A percentile compares a stretch with the other conserved stretches of the same genome.
Conservation (phyloP, 129 eudicot genomes). For the Scalesia atractyloides region DNA sequence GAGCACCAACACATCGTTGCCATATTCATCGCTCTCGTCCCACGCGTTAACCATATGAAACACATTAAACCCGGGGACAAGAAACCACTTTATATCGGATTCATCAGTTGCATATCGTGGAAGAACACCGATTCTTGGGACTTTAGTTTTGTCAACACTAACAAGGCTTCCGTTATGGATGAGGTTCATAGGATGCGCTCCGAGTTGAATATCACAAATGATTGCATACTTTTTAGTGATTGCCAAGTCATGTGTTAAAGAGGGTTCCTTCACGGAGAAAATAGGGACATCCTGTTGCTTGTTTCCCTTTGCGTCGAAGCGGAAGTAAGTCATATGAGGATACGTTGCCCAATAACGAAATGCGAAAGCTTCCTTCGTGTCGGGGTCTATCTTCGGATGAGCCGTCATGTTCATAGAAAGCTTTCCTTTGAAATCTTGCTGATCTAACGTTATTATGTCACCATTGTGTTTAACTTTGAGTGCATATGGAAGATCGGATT, state of each 20-base stretch:
- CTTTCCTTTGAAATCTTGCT: constrained; percentile 22
- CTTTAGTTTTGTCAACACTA: constrained; percentile 2
- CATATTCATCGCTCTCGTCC: constrained; percentile 31
- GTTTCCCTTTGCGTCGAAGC: constrained; percentile 20
- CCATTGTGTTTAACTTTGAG: constrained; percentile 12
- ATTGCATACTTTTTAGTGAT: constrained; percentile 42
- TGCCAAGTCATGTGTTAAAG: constrained; percentile 41
- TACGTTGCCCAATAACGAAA: constrained; percentile 30
- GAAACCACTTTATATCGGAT: constrained; percentile 43
- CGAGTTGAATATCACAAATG: constrained; percentile 38
- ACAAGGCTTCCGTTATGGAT: constrained; percentile 27
- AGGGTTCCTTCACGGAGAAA: constrained; percentile 32
- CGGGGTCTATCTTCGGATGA: constrained; percentile 21
- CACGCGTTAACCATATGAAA: constrained; percentile 43
- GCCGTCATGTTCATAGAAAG: constrained; percentile 35
- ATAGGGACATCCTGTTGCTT: constrained; percentile 23
- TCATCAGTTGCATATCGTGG: constrained; percentile 46
- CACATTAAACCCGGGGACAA: constrained; percentile 40
- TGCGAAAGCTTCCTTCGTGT: constrained; percentile 28
- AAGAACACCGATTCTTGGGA: constrained; percentile 33
- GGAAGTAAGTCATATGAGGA: constrained; percentile 18
- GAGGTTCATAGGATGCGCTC: constrained; percentile 30
- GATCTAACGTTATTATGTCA: constrained; percentile 21
- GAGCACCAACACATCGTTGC: constrained; percentile 35
- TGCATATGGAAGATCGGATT: constrained; percentile 34